Conservation (phyloP, 2,329 filamentous ascomycete species). For the Alternaria gansuensis region DNA sequence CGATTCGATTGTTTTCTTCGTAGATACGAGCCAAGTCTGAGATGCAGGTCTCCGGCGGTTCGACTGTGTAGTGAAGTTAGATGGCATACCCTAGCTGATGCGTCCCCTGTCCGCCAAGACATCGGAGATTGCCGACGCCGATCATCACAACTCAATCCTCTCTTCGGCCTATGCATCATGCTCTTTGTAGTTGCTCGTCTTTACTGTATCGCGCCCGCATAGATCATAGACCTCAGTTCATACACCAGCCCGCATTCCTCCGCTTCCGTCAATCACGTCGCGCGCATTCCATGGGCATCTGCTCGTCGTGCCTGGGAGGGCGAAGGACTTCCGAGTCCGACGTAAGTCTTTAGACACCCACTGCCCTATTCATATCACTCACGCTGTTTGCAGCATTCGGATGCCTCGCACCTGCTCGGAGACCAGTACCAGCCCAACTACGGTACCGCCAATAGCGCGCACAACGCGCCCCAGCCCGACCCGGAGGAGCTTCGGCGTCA, state of each 20-base stretch:
- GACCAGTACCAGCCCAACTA: slow-evolving; percentile 58
- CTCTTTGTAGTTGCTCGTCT: slow-evolving; percentile 15
- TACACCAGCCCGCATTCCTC: slow-evolving; percentile 1
- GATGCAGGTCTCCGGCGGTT: not conserved
- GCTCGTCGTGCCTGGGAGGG: slow-evolving; percentile 59
- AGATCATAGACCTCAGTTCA: not conserved
- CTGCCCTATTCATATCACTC: slow-evolving; percentile 28
- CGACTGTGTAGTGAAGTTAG: not conserved
- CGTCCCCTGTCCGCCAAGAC: slow-evolving; percentile 11
- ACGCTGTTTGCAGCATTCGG: slow-evolving; percentile 54
- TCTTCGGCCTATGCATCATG: slow-evolving; percentile 26
- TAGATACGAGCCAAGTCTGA: not conserved
- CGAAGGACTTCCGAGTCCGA: slow-evolving; percentile 56
- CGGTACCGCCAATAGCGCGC: slow-evolving; percentile 52
- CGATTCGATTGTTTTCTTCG: not conserved
- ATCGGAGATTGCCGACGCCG: slow-evolving; percentile 13
- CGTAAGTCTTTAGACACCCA: slow-evolving; percentile 44
- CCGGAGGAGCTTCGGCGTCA: slow-evolving; percentile 60
- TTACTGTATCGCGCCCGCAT: slow-evolving; percentile 14
- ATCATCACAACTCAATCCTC: slow-evolving; percentile 22
- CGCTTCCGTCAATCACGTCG: slow-evolving; percentile 5
- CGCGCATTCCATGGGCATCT: slow-evolving; percentile 58
- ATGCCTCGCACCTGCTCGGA: slow-evolving; percentile 58
- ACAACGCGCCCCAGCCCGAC: slow-evolving; percentile 55
- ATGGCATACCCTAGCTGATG: slow-evolving; percentile 3